These are phyloP conservation scores for Plasmodium yoelii DNA, from an alignment of 169 alveolate genomes.

Conservation along the genomic window DNA sequence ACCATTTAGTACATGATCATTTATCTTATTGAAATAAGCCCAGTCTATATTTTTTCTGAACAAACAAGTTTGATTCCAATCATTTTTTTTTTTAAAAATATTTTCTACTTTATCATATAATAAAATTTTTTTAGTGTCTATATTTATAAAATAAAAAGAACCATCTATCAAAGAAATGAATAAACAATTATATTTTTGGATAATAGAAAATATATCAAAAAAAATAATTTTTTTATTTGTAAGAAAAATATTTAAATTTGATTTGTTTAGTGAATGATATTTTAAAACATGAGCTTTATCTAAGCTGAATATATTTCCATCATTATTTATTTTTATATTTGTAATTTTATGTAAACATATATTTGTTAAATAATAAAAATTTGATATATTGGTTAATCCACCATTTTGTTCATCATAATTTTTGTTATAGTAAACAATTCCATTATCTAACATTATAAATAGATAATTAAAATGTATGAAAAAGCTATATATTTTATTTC, in stretches of 20 bases:
- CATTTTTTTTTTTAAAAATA: neutral
- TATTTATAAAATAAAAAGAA: slow-evolving; percentile 31
- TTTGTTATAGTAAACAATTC: slow-evolving; percentile 36
- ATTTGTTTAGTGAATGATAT: slow-evolving; percentile 6
- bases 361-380: slow-evolving; percentile 28
- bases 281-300: slow-evolving; percentile 34
- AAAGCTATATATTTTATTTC: slow-evolving; percentile 9
- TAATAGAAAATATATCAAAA: slow-evolving; percentile 9
- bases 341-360: slow-evolving; percentile 12
- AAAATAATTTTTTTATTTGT: slow-evolving; percentile 10
- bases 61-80: neutral
- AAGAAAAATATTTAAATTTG: slow-evolving; percentile 11
- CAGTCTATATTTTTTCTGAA: slow-evolving; percentile 10
- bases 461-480: neutral
- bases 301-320: slow-evolving; percentile 7
- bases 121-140: slow-evolving; percentile 17
- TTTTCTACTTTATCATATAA: slow-evolving; percentile 1
- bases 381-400: slow-evolving; percentile 1
- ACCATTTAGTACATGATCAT: slow-evolving; percentile 44
- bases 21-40: slow-evolving; percentile 25
- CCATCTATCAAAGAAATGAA: slow-evolving; percentile 40
- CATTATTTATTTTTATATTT: slow-evolving; percentile 19
- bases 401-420: slow-evolving; percentile 5
- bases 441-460: slow-evolving; percentile 26
- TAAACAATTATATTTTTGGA: slow-evolving; percentile 20